phyloP scores from a whole-genome alignment of 2,329 filamentous ascomycete species.

The Sporothrix pallida region DNA sequence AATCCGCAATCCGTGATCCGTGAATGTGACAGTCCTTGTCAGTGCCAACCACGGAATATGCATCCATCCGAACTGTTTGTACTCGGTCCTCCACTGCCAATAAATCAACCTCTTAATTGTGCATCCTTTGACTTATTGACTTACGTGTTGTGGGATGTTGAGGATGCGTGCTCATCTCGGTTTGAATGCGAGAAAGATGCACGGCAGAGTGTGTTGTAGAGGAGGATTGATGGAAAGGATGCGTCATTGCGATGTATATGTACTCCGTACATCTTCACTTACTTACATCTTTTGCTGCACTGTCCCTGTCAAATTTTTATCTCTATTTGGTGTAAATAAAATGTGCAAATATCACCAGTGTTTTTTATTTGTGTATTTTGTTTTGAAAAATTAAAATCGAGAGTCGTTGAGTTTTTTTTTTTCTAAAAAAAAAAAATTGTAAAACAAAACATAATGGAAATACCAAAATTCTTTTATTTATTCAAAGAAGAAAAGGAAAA shows the following conservation, averaged over 20 bases:
- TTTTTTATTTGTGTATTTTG: no score
- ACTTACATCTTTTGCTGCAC: neutral
- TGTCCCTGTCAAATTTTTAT: constrained; percentile 1
- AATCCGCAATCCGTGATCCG: neutral
- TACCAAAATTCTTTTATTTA: no score
- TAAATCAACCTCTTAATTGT: neutral
- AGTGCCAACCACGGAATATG: neutral
- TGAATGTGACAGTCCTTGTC: neutral
- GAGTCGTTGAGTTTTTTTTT: no score
- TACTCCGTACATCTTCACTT: neutral
- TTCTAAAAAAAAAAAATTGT: no score
- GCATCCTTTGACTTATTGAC: neutral
- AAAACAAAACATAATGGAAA: no score
- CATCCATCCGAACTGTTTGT: neutral
- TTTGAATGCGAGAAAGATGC: neutral
- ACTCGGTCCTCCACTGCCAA: neutral
- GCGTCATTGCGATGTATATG: neutral
- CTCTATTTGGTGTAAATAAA: neutral
- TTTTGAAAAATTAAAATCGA: no score
- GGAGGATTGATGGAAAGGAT: neutral
- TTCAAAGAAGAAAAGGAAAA: no score
- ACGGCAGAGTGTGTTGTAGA: neutral
- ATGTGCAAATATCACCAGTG: no score
- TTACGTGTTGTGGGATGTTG: neutral
- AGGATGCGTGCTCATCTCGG: neutral